These are phyloP conservation scores for Psophocarpus tetragonolobus DNA, from an alignment of 306 rosid species.

Conservation along the genomic window DNA sequence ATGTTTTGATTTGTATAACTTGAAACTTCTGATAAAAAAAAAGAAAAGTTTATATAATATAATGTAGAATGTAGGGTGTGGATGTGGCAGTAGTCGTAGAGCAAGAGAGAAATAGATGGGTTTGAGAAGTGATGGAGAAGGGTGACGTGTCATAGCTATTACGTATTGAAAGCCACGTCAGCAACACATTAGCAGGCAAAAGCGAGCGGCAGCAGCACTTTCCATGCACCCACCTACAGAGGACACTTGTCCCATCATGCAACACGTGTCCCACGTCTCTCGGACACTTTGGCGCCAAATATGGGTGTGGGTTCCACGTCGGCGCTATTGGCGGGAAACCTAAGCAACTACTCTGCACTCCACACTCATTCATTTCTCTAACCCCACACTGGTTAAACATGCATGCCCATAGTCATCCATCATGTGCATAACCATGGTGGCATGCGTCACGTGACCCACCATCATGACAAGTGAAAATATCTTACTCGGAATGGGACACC, in stretches of 20 bases:
- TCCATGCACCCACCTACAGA: conserved; percentile 32
- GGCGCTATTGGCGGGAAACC: conserved; percentile 38
- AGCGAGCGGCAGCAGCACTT: conserved; percentile 30
- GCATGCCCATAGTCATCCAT: not conserved
- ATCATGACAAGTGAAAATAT: conserved; percentile 24
- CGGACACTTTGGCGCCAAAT: conserved; percentile 39
- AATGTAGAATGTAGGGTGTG: too few species aligned
- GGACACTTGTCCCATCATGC: conserved; percentile 20
- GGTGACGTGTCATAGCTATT: conserved; percentile 16
- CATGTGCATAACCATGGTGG: not conserved
- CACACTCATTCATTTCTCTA: conserved; percentile 1
- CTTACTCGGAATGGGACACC: conserved; percentile 1
- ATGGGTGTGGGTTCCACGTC: conserved; percentile 34
- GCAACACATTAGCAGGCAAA: not conserved
- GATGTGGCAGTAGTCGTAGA: too few species aligned
- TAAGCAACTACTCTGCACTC: conserved; percentile 15
- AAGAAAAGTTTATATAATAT: too few species aligned
- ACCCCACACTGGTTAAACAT: conserved; percentile 37
- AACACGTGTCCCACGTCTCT: conserved; percentile 17
- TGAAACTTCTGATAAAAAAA: too few species aligned
- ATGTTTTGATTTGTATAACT: too few species aligned
- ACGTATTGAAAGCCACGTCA: conserved; percentile 19
- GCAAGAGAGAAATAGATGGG: too few species aligned
- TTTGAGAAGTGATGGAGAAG: too few species aligned
- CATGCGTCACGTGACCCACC: conserved; percentile 38